These are phyloP conservation scores for Arabidopsis suecica DNA, from an alignment of 345 rosid genomes.

Conservation along the genomic window DNA sequence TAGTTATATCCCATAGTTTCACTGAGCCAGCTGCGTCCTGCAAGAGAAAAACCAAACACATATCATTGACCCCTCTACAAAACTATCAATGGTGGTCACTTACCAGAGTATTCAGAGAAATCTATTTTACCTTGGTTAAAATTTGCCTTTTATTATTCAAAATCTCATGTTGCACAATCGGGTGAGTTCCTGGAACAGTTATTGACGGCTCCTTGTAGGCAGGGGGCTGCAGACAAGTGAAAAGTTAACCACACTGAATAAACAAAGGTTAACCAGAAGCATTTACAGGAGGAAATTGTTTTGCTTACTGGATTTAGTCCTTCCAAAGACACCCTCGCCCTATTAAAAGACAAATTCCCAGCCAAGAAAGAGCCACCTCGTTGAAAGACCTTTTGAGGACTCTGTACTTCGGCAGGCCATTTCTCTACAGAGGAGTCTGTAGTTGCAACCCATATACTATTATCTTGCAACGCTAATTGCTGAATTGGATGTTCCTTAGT, in stretches of 20 bases:
- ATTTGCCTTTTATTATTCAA: conserved; percentile 95
- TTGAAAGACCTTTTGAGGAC: conserved; percentile 84
- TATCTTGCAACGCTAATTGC: conserved; percentile 89
- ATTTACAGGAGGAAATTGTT: conserved; percentile 9
- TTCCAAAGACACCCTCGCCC: conserved; percentile 97
- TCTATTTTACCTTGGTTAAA: conserved; percentile 77
- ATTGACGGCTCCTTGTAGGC: conserved; percentile 79
- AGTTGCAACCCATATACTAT: conserved; percentile 92
- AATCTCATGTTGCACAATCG: conserved; percentile 94
- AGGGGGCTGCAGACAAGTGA: conserved; percentile 65
- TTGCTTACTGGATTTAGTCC: conserved; percentile 88
- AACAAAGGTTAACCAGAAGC: conserved; percentile 4
- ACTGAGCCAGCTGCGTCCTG: conserved; percentile 93
- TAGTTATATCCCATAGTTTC: conserved; percentile 96
- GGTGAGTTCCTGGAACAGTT: conserved; percentile 82
- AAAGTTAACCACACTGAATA: conserved; percentile 24
- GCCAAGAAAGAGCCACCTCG: conserved; percentile 96
- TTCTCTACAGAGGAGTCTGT: conserved; percentile 88
- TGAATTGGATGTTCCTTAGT: conserved; percentile 85
- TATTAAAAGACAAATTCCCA: conserved; percentile 93
- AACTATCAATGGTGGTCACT: conserved; percentile 6
- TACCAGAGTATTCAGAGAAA: conserved; percentile 24
- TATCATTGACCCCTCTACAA: conserved; percentile 22
- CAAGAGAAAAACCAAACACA: conserved; percentile 39
- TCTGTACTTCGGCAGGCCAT: conserved; percentile 93